phyloP scores from a whole-genome alignment of 2,329 filamentous ascomycete genomes.

The Hortaea werneckii region DNA sequence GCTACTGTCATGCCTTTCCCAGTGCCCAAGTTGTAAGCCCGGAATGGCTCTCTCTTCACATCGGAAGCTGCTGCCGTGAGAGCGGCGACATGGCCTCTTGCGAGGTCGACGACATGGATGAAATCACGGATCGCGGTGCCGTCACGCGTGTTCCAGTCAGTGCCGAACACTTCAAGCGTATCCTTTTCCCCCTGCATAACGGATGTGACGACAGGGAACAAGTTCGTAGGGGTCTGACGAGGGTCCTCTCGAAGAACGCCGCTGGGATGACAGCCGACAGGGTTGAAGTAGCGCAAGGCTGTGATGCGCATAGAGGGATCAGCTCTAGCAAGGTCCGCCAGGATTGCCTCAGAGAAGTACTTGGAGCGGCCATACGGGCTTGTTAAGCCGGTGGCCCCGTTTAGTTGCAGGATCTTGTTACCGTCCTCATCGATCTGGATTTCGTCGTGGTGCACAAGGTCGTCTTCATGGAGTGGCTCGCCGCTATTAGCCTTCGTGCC shows the following conservation, averaged over 20 bases:
- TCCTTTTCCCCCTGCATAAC: conserved; percentile 47
- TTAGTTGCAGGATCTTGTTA: conserved; percentile 27
- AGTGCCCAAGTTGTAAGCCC: conserved; percentile 34
- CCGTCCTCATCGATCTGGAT: conserved; percentile 28
- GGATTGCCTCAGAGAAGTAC: conserved; percentile 57
- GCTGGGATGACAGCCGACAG: conserved; percentile 54
- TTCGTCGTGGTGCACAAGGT: not conserved
- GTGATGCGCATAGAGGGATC: conserved; percentile 54
- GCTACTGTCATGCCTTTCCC: conserved; percentile 34
- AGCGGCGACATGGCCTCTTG: conserved; percentile 53
- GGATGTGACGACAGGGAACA: conserved; percentile 54
- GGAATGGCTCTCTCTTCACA: conserved; percentile 22
- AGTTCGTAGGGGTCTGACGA: conserved; percentile 50
- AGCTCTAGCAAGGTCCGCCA: conserved; percentile 50
- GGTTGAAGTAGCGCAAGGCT: conserved; percentile 58
- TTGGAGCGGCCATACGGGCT: conserved; percentile 58
- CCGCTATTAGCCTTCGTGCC: conserved; percentile 33
- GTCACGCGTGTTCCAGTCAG: conserved; percentile 55
- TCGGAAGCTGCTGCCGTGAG: conserved; percentile 35
- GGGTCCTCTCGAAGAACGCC: conserved; percentile 56
- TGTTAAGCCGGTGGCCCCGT: conserved; percentile 48
- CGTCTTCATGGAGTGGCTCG: not conserved
- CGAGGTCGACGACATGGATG: too few species aligned
- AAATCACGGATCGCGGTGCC: conserved; percentile 57
- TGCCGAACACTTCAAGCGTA: conserved; percentile 52